A percentile compares a stretch with the other conserved stretches of the same genome.
Evolutionary conservation across 2,329 filamentous ascomycete genomes (phyloP).

Genomic region (Aspergillus flavus): DNA sequence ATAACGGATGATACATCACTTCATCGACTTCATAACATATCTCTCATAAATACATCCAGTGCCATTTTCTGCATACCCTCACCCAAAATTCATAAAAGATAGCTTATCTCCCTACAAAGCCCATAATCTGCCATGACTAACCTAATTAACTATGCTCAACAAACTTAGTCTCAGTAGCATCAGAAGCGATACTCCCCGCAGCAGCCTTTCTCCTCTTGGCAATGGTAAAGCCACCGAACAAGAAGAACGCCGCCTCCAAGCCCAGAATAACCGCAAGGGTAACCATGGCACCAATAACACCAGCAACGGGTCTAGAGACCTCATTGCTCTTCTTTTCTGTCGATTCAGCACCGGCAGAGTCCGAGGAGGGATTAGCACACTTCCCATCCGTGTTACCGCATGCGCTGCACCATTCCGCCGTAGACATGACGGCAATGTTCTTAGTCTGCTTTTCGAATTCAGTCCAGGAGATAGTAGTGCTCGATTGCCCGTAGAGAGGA

Average conservation of each 20-base stretch:
- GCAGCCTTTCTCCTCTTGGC: constrained; percentile 52
- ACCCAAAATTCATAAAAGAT: background rate
- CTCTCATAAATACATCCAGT: background rate
- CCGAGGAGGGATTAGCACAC: constrained; percentile 53
- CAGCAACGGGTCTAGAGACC: constrained; percentile 72
- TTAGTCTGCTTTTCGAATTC: constrained; percentile 67
- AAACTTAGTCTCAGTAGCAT: constrained; percentile 25
- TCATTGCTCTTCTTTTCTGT: constrained; percentile 39
- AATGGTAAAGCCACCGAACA: constrained; percentile 61
- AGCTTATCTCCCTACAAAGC: background rate
- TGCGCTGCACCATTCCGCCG: constrained; percentile 69
- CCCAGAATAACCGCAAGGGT: constrained; percentile 66
- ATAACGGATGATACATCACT: background rate
- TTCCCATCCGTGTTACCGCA: constrained; percentile 73
- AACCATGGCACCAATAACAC: constrained; percentile 75
- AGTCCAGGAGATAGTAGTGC: constrained; percentile 64
- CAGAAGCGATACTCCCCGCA: constrained; percentile 14
- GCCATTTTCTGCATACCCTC: background rate
- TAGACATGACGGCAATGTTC: constrained; percentile 67
- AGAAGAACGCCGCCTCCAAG: constrained; percentile 55
- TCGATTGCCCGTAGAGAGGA: constrained; percentile 62
- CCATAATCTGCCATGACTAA: background rate
- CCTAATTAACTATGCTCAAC: background rate
- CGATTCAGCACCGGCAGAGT: constrained; percentile 26
- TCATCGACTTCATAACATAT: background rate